Evolutionary conservation across 306 rosid species (phyloP).

Genomic region (Biancaea sappan): DNA sequence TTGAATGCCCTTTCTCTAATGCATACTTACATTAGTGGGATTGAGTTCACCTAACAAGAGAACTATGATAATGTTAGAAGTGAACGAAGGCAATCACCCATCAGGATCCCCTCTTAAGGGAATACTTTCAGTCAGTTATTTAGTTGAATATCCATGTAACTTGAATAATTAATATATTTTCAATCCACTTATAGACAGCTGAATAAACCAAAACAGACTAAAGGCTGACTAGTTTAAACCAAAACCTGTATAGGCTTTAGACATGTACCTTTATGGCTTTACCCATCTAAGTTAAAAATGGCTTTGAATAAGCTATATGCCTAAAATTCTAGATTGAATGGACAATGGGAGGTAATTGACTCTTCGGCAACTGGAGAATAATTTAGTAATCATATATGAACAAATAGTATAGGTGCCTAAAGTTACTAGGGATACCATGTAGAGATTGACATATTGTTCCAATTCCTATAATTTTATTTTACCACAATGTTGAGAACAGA

Average conservation of each 20-base stretch:
- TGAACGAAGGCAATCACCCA: constrained; percentile 15
- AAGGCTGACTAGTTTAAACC: background rate
- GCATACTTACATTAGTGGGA: constrained; percentile 28
- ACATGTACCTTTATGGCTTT: background rate
- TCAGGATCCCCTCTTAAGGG: background rate
- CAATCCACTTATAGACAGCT: background rate
- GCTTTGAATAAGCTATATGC: background rate
- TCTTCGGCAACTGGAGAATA: background rate
- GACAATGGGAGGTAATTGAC: background rate
- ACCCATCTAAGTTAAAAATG: background rate
- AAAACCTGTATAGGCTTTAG: background rate
- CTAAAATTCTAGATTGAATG: constrained; percentile 6
- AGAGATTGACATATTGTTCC: background rate
- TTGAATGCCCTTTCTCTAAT: constrained; percentile 37
- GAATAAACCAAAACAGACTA: background rate
- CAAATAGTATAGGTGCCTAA: background rate
- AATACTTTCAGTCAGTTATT: constrained; percentile 18
- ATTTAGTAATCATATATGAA: background rate
- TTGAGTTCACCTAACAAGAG: constrained; percentile 52
- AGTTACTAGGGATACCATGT: background rate
- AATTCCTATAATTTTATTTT: background rate
- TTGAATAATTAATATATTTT: background rate
- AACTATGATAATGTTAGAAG: constrained; percentile 40
- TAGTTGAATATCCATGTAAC: background rate
- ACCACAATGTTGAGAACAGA: constrained; percentile 14